These are phyloP conservation scores for Candida broadrunensis DNA, from an alignment of 805 yeast genomes.

Conservation along the genomic window DNA sequence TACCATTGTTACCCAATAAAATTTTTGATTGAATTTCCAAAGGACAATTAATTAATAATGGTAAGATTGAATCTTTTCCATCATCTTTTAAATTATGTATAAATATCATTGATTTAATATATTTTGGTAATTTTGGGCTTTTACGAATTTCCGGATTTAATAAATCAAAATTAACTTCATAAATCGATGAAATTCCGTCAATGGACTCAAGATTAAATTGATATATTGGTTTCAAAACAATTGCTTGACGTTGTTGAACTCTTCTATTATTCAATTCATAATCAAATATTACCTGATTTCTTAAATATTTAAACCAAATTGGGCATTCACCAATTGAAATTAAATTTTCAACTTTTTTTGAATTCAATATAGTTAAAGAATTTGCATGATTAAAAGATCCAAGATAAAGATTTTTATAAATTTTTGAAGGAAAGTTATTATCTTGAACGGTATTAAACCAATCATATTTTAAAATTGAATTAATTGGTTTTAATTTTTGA, in stretches of 20 bases:
- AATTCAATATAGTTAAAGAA: constrained; percentile 23
- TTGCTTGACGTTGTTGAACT: background rate
- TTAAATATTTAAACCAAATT: constrained; percentile 21
- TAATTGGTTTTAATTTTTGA: background rate
- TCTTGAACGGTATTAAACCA: constrained; percentile 32
- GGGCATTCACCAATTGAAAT: constrained; percentile 38
- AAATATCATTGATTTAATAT: constrained; percentile 16
- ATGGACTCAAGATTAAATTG: constrained; percentile 15
- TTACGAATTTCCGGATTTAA: background rate
- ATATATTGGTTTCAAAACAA: constrained; percentile 13
- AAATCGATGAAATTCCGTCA: constrained; percentile 7
- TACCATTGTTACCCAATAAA: constrained; percentile 12
- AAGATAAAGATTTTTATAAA: constrained; percentile 24
- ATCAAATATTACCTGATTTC: constrained; percentile 11
- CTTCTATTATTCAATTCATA: constrained; percentile 6
- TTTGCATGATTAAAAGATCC: constrained; percentile 34
- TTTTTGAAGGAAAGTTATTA: constrained; percentile 34
- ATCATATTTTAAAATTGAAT: constrained; percentile 13
- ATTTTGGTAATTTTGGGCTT: background rate
- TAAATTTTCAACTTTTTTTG: constrained; percentile 20
- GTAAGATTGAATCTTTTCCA: constrained; percentile 32
- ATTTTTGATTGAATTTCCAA: constrained; percentile 24
- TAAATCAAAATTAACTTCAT: constrained; percentile 14
- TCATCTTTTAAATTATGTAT: constrained; percentile 36
- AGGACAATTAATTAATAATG: constrained; percentile 28